phyloP scores from a whole-genome alignment of 768 basidiomycete genomes.

The Boletus subparvulus region DNA sequence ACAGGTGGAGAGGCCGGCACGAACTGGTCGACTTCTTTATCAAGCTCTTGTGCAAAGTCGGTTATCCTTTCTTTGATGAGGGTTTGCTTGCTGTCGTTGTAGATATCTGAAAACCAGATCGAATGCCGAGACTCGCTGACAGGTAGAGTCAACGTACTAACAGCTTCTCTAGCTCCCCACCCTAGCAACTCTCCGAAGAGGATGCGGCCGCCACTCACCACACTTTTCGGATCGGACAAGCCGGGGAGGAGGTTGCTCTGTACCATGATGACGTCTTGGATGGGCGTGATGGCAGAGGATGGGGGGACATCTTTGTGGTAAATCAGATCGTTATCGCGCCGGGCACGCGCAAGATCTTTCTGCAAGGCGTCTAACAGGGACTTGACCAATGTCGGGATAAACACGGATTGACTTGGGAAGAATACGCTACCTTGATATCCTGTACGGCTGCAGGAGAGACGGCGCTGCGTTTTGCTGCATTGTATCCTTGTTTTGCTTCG shows the following conservation, averaged over 20 bases:
- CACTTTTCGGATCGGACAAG: slow-evolving; percentile 55
- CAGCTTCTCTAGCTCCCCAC: slow-evolving; percentile 86
- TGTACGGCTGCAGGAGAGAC: slow-evolving; percentile 64
- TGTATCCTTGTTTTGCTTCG: slow-evolving; percentile 69
- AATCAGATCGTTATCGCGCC: slow-evolving; percentile 92
- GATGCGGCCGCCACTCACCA: slow-evolving; percentile 52
- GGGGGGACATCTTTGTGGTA: slow-evolving; percentile 89
- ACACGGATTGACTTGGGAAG: background rate
- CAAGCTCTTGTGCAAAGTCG: slow-evolving; percentile 59
- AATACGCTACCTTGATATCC: slow-evolving; percentile 67
- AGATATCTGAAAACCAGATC: slow-evolving; percentile 58
- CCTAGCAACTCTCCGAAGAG: slow-evolving; percentile 76
- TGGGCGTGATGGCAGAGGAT: slow-evolving; percentile 58
- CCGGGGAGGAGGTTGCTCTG: slow-evolving; percentile 55
- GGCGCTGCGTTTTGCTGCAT: slow-evolving; percentile 60
- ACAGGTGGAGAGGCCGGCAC: slow-evolving; percentile 20
- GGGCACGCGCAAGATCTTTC: slow-evolving; percentile 65
- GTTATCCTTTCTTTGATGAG: slow-evolving; percentile 68
- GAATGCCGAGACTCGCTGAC: background rate
- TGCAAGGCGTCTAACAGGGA: slow-evolving; percentile 73
- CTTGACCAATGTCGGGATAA: slow-evolving; percentile 39
- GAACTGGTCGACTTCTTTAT: slow-evolving; percentile 60
- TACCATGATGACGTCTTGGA: slow-evolving; percentile 67
- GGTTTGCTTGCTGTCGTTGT: slow-evolving; percentile 75
- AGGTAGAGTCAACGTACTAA: slow-evolving; percentile 54